Base-by-base conservation (phyloP, 257 asterid genomes). In the Knoxia roxburghii region DNA sequence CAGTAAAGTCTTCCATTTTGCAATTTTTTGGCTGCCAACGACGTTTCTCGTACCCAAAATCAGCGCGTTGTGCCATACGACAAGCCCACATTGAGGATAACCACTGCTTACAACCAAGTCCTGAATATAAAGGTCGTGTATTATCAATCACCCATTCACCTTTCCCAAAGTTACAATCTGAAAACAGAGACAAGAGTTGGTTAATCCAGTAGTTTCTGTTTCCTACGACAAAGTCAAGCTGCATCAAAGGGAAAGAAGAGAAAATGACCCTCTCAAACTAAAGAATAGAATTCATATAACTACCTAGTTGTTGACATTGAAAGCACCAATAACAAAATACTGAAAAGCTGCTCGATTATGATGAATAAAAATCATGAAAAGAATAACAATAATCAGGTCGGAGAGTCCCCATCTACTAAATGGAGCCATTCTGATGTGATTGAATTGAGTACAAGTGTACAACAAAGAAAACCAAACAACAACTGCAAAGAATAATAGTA, bases 71-170 rank as follows among this genome's bases (percentile, higher is more conserved):
- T 48, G 97, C 89, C 77, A 86, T 80, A 66, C 85, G 98, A 76
- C 98, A 92, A 76, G 96, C 95, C 98, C 98, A 92, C 98, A 92
- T 92, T 30, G 91, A 27, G 52, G 98, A 89, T 75, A 92, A 77
- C 98, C 97, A 92, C 78, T 85, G 90, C 73, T 87, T 86, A 77
- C 98, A 92, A 59, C 87, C 93, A 72, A 65, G 78, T 70, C 98
- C 98, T 69, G 97, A 87, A 83, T 92, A 92, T 45, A 92, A 72
- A 50, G 96, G 97, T 61, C 81, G 77, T 65, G 57, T 76, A 59
- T 87, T 83, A 62, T 92, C 95, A 33, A 79, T 56, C 41, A 84
- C 77, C 98, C 98, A 92, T 79, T 85, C 86, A 69, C 98, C 98
- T 85, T 81, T 84, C 76, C 82, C 90, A 76, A 73, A 29, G 58